Evolutionary conservation across 805 yeast genomes (phyloP).

Genomic region (Candida caryicola): DNA sequence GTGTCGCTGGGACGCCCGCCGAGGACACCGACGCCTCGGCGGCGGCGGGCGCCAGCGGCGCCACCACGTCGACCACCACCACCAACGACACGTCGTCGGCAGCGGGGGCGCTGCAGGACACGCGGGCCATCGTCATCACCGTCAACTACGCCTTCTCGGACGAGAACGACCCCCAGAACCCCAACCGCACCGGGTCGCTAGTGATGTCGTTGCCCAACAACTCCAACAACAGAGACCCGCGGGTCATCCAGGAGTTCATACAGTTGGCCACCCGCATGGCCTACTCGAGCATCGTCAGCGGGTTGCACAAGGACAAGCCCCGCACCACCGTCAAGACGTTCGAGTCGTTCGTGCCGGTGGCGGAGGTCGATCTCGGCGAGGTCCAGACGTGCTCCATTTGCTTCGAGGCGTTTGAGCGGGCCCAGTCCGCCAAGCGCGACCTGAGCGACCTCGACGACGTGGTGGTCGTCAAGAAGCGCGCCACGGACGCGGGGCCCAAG

Average conservation of each 20-base stretch:
- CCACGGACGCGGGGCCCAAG: not conserved
- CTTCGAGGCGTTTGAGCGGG: conserved; percentile 30
- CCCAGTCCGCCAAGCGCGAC: not conserved
- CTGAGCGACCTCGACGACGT: not conserved
- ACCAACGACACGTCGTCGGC: conserved; percentile 1
- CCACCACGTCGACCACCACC: conserved; percentile 2
- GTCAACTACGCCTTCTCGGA: conserved; percentile 44
- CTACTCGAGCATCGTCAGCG: conserved; percentile 55
- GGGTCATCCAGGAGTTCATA: conserved; percentile 56
- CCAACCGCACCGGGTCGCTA: conserved; percentile 54
- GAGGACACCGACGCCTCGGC: not conserved
- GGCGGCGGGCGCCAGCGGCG: not conserved
- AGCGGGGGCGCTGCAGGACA: conserved; percentile 12
- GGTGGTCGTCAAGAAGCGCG: conserved; percentile 7
- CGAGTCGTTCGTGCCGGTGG: conserved; percentile 44
- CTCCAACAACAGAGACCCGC: conserved; percentile 56
- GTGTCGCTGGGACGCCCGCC: not conserved
- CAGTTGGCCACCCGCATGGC: conserved; percentile 71
- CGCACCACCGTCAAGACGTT: conserved; percentile 48
- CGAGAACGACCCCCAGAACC: conserved; percentile 34
- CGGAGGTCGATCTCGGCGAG: conserved; percentile 24
- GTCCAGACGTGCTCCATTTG: conserved; percentile 52
- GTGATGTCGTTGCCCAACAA: conserved; percentile 67
- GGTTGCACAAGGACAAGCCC: conserved; percentile 49
- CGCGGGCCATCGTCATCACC: conserved; percentile 41